These are phyloP conservation scores for Articulospora tetracladia DNA, from an alignment of 495 filamentous ascomycete species.

Conservation along the genomic window DNA sequence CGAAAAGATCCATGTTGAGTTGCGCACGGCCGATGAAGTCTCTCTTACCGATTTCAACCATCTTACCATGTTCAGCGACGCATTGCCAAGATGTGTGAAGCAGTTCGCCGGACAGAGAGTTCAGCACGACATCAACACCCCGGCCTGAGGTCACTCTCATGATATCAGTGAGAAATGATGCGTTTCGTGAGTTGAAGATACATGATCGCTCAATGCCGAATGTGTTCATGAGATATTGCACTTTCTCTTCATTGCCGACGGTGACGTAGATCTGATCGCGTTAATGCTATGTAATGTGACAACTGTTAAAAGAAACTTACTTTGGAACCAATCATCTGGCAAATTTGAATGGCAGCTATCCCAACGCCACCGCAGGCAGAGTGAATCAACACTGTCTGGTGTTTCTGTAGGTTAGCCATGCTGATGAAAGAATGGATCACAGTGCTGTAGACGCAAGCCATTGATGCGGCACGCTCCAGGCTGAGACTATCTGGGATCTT, in stretches of 20 bases:
- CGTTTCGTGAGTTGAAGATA: constrained; percentile 47
- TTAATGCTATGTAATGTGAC: constrained; percentile 30
- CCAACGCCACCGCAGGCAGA: constrained; percentile 55
- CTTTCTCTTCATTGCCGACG: constrained; percentile 48
- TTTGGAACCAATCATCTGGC: constrained; percentile 32
- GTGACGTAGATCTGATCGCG: constrained; percentile 57
- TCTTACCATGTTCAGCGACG: constrained; percentile 45
- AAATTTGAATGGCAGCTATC: constrained; percentile 54
- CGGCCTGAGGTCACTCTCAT: constrained; percentile 38
- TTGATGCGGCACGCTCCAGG: constrained; percentile 47
- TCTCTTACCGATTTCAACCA: constrained; percentile 50
- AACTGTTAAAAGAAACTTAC: constrained; percentile 15
- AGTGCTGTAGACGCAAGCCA: constrained; percentile 54
- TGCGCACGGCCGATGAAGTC: constrained; percentile 29
- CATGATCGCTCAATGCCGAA: constrained; percentile 44
- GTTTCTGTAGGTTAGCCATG: constrained; percentile 38
- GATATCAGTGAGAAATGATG: constrained; percentile 36
- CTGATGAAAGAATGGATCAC: constrained; percentile 50
- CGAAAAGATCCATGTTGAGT: constrained; percentile 29
- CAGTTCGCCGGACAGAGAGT: constrained; percentile 47
- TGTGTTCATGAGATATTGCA: constrained; percentile 40
- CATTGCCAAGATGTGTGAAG: constrained; percentile 47
- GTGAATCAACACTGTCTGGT: constrained; percentile 58
- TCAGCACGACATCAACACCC: constrained; percentile 64
- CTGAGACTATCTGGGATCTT: constrained; percentile 44